Conservation (phyloP, 495 filamentous ascomycete species). For the Hypoxylon intermedium region DNA sequence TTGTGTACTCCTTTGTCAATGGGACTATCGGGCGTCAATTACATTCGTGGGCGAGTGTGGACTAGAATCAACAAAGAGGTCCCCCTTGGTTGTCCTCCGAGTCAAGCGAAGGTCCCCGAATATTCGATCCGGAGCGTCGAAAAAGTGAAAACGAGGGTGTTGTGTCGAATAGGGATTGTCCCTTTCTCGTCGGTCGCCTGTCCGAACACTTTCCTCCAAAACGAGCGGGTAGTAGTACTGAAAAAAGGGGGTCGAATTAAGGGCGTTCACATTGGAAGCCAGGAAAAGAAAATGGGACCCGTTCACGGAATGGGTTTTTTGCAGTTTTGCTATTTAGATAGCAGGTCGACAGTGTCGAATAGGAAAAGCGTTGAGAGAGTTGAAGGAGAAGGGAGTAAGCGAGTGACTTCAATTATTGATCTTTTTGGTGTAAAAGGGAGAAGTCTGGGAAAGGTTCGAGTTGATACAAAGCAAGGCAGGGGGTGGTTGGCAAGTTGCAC, state of each 20-base stretch:
- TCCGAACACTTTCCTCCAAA: slow-evolving; percentile 21
- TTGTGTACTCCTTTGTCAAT: slow-evolving; percentile 24
- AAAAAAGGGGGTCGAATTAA: slow-evolving; percentile 22
- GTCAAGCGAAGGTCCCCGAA: slow-evolving; percentile 16
- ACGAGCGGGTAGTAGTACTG: slow-evolving; percentile 21
- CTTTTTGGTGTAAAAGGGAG: background rate
- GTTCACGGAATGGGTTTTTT: slow-evolving; percentile 35
- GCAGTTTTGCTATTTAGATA: slow-evolving; percentile 13
- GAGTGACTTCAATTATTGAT: slow-evolving; percentile 4
- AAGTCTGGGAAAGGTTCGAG: background rate
- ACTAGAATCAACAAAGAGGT: slow-evolving; percentile 21
- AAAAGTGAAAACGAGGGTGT: slow-evolving; percentile 31
- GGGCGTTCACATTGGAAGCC: slow-evolving; percentile 20
- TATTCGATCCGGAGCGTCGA: slow-evolving; percentile 20
- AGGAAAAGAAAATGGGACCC: slow-evolving; percentile 16
- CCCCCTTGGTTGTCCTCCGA: slow-evolving; percentile 10
- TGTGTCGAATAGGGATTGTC: background rate
- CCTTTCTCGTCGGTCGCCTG: slow-evolving; percentile 24
- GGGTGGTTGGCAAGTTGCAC: background rate
- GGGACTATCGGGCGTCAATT: slow-evolving; percentile 8
- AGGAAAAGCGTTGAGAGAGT: slow-evolving; percentile 15
- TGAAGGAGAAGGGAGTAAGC: background rate
- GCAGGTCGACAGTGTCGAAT: slow-evolving; percentile 18
- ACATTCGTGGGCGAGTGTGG: slow-evolving; percentile 6
- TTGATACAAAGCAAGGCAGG: background rate